Conservation (phyloP, 177 flowering plant genomes). For the Vitis hybrid region DNA sequence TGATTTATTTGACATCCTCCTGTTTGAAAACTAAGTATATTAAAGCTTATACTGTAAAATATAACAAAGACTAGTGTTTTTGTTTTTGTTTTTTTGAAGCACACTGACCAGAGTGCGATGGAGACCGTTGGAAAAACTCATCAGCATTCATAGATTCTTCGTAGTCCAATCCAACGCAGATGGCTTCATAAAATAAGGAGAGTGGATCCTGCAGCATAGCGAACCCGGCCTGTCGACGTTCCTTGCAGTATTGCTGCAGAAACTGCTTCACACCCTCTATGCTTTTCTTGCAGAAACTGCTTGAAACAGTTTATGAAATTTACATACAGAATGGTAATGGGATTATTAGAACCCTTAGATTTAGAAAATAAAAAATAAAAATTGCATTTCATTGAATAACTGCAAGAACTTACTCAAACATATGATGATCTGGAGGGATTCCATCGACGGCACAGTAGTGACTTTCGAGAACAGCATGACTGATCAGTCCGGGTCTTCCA, state of each 20-base stretch:
- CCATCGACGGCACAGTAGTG: neutral
- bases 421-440: slow-evolving; percentile 19
- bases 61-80: too few species aligned
- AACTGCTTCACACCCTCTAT: slow-evolving; percentile 44
- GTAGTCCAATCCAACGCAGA: slow-evolving; percentile 44
- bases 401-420: slow-evolving; percentile 50
- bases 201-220: slow-evolving; percentile 50
- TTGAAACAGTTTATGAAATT: neutral
- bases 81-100: too few species aligned
- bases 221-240: slow-evolving; percentile 37
- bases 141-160: slow-evolving; percentile 9
- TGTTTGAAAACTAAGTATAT: neutral
- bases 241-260: slow-evolving; percentile 41
- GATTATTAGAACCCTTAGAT: too few species aligned
- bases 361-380: neutral
- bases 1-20: slow-evolving; percentile 3
- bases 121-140: slow-evolving; percentile 13
- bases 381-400: neutral
- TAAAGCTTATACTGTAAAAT: neutral
- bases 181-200: slow-evolving; percentile 42
- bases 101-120: slow-evolving; percentile 16
- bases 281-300: slow-evolving; percentile 45
- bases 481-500: slow-evolving; percentile 58
- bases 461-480: slow-evolving; percentile 49
- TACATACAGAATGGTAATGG: too few species aligned